Base-by-base conservation (phyloP, 1,284 basidiomycete species). In the Cutaneotrichosporon arboriforme region DNA sequence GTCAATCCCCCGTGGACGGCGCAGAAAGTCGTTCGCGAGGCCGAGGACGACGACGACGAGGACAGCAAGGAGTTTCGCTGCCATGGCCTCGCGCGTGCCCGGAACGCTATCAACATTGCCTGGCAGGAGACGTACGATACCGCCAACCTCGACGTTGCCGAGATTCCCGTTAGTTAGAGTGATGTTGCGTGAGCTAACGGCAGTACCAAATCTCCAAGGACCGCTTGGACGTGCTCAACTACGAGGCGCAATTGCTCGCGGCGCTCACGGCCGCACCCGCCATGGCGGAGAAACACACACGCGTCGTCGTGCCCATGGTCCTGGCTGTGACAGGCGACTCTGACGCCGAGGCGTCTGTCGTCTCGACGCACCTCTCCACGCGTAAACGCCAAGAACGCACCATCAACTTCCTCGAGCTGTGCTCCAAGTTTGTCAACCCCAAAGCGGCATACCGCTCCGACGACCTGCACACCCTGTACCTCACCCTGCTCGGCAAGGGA, bases 371-470 rank as follows among this genome's bases (percentile, higher is more conserved):
- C 36, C 62, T 77, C 2, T 72, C 71, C 5, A 71, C 70, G 4
- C 71, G 73, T 14, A 64, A 68, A 37, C 64, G 71, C 13, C 75
- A 76, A 52, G 38, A 75, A 74, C 71, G 69, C 74, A 81, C 91
- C 23, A 78, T 74, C 17, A 78, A 82, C 2, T 97, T 89, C 84
- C 83, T 98, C 22, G 83, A 83, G 33, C 80, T 98, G 2, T 88
- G 97, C 68, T 81, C 87, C 52, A 93, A 91, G 70, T 89, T 99
- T 69, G 78, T 78, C 63, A 97, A 97, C 67, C 92, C 92, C 10
- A 93, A 91, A 73, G 88, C 89, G 0, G 78, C 96, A 1, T 82
- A 84, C 65, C 81, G 83, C 4, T 82, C 88, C 0, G 80, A 84
- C 10, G 81, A 80, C 0, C 79, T 98, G 15, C 83, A 83, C 53